phyloP scores from a whole-genome alignment of 441 rosid genomes.

The Pelargonium citronellum region DNA sequence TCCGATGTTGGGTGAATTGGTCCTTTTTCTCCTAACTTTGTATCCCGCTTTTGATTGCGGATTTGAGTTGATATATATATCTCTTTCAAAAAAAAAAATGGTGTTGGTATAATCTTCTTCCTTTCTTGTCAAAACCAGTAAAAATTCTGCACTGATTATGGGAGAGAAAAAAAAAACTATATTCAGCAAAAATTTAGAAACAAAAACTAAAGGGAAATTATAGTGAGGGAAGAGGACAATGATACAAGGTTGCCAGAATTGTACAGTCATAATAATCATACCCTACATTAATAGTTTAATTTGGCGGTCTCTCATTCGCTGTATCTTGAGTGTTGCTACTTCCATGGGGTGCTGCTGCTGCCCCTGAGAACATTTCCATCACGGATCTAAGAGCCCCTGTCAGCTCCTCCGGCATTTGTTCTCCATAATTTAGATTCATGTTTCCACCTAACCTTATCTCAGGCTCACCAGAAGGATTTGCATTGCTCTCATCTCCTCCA shows the following conservation, averaged over 20 bases:
- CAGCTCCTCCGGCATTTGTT: constrained; percentile 51
- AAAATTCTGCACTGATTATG: too few species aligned
- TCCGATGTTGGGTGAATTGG: too few species aligned
- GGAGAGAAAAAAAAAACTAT: too few species aligned
- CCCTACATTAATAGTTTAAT: constrained; percentile 9
- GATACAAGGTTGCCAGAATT: neutral
- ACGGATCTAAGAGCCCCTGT: constrained; percentile 55
- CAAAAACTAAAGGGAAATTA: too few species aligned
- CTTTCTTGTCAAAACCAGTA: too few species aligned
- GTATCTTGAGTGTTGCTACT: constrained; percentile 33
- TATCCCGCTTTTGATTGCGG: too few species aligned
- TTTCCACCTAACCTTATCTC: constrained; percentile 42
- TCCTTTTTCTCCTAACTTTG: too few species aligned
- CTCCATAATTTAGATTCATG: constrained; percentile 36
- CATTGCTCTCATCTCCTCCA: constrained; percentile 27
- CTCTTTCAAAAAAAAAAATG: too few species aligned
- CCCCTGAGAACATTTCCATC: constrained; percentile 66
- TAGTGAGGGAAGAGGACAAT: too few species aligned
- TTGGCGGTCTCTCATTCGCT: constrained; percentile 37
- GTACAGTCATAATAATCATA: neutral
- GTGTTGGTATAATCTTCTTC: too few species aligned
- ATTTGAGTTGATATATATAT: too few species aligned
- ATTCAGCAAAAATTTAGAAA: too few species aligned
- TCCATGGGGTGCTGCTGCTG: constrained; percentile 26
- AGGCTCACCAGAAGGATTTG: constrained; percentile 30